A percentile compares a stretch with the other conserved stretches of the same genome.
These are phyloP conservation scores for Excoecaria agallocha DNA, from an alignment of 345 rosid genomes.

Conservation along the genomic window DNA sequence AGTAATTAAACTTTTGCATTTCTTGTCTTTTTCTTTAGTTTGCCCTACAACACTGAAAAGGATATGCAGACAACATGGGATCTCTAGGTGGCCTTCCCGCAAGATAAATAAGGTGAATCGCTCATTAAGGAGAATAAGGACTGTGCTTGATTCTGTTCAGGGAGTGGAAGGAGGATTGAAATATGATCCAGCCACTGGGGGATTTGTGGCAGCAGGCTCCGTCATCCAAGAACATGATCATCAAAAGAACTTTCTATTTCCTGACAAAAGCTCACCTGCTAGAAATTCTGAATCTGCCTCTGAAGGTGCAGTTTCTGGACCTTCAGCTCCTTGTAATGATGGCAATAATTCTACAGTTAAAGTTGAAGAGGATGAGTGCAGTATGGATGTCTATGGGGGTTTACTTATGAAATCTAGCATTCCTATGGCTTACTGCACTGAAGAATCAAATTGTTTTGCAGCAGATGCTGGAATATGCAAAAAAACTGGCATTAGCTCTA, in stretches of 20 bases:
- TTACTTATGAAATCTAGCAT: too few species aligned
- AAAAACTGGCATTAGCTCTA: background rate
- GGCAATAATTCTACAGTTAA: constrained; percentile 38
- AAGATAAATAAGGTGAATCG: constrained; percentile 90
- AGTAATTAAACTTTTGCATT: constrained; percentile 3
- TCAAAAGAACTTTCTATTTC: constrained; percentile 27
- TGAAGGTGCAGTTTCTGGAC: constrained; percentile 15
- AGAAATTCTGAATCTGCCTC: constrained; percentile 26
- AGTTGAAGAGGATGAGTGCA: constrained; percentile 50
- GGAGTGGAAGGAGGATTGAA: constrained; percentile 83
- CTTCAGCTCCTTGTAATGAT: constrained; percentile 21
- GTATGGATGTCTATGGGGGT: constrained; percentile 12
- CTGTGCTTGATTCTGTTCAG: constrained; percentile 78
- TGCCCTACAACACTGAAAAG: constrained; percentile 94
- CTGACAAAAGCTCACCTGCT: constrained; percentile 22
- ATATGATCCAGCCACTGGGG: constrained; percentile 68
- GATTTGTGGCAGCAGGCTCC: constrained; percentile 60
- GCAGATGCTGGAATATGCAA: constrained; percentile 30
- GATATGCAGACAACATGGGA: constrained; percentile 93
- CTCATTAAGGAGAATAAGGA: constrained; percentile 70
- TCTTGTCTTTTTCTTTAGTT: constrained; percentile 42
- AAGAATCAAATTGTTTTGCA: constrained; percentile 31
- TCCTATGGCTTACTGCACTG: constrained; percentile 21
- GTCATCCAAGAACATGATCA: constrained; percentile 42
- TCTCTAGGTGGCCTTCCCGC: constrained; percentile 92